Base-by-base conservation (phyloP, 345 rosid species). In the Ceriops zippeliana region DNA sequence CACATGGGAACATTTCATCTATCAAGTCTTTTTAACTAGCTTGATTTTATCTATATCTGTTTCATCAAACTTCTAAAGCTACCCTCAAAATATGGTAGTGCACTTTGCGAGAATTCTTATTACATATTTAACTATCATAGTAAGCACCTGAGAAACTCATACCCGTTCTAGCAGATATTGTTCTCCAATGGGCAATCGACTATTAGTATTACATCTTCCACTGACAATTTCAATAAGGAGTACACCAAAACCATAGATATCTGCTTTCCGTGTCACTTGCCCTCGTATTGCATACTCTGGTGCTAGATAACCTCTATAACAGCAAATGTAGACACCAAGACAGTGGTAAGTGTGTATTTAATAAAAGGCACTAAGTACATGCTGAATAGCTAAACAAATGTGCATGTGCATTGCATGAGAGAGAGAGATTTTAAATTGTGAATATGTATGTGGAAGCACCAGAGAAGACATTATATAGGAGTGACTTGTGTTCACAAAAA, bases 281-380 rank as follows among this genome's bases (percentile, higher is more conserved):
- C 99, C 99, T 74, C 93, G 80, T 63, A 95, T 87, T 17, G 99
- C 99, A 75, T 95, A 95, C 77, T 95, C 99, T 7, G 99, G 99
- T 52, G 99, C 99, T 69, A 91, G 81, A 78, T 95, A 95, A 67
- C 99, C 97, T 82, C 99, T 95, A 70, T 65, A 63, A 74, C 37
- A 65, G 49, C 46, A 75, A 56, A 72, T 19, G 51, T 56, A 58
- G 34, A 78, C 49, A 42, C 1, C 49, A 13, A 42, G 19, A 42
- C 49, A 42, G 16, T 42, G 49, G 49, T 42, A 42, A 42, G 49
- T 42, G 15, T 3, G 19, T 42, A 24, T 47, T 75, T 5, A 78
- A 49, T 52, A 37, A 42, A 62, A 46, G 22, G 6, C 46, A n/a
- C 49, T 15, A 54, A 27, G 46, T 35, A 27, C n/a, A 61, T 68